phyloP scores from a whole-genome alignment of 2,329 filamentous ascomycete genomes.

The Annulohypoxylon truncatum region DNA sequence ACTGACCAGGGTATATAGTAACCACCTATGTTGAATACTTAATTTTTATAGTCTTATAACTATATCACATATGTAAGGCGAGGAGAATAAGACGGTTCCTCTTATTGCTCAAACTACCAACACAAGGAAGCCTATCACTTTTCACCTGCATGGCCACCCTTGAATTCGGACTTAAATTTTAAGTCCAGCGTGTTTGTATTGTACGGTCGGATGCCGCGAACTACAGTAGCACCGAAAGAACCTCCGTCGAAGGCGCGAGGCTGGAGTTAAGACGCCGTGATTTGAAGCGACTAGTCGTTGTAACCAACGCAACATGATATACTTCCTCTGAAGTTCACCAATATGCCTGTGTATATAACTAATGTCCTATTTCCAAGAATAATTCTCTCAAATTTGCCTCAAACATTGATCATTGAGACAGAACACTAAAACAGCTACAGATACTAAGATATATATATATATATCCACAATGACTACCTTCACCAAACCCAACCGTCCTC shows the following conservation, averaged over 20 bases:
- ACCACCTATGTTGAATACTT: too few relatives aligned
- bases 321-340: neutral
- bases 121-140: neutral
- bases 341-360: neutral
- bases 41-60: neutral
- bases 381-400: neutral
- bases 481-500: conserved; percentile 34
- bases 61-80: conserved; percentile 2
- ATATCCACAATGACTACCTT: conserved; percentile 22
- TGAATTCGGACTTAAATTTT: conserved; percentile 17
- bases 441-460: neutral
- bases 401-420: neutral
- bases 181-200: conserved; percentile 1
- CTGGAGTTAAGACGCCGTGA: neutral
- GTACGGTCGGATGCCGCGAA: neutral
- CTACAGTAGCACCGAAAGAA: neutral
- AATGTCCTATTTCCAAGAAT: neutral
- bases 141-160: conserved; percentile 7
- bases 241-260: neutral
- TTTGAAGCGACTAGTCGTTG: neutral
- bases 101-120: neutral
- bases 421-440: neutral
- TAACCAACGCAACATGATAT: neutral
- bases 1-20: neutral
- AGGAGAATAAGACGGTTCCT: conserved; percentile 6